These are phyloP conservation scores for Termitomyces sp. DNA, from an alignment of 768 basidiomycete genomes.

Conservation along the genomic window DNA sequence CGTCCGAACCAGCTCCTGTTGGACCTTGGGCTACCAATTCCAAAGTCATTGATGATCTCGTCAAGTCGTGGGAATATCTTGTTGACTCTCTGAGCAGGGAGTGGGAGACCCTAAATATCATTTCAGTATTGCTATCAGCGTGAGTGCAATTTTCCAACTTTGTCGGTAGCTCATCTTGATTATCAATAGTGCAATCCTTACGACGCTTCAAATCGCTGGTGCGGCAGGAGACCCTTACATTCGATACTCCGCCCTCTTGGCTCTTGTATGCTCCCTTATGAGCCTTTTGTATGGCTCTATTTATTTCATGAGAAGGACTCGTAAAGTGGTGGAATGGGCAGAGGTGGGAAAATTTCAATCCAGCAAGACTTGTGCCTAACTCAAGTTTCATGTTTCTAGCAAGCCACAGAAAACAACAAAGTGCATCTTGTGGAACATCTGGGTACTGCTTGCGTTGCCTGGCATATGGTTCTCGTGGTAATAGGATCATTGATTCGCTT, in stretches of 20 bases:
- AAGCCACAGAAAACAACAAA: constrained; percentile 45
- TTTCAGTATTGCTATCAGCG: constrained; percentile 20
- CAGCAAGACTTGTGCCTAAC: neutral
- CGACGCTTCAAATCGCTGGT: constrained; percentile 19
- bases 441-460: constrained; percentile 62
- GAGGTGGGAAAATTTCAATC: constrained; percentile 32
- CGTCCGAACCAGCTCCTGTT: neutral
- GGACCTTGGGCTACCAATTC: neutral
- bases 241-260: constrained; percentile 48
- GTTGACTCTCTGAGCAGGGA: constrained; percentile 21
- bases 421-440: constrained; percentile 50
- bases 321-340: constrained; percentile 56
- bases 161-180: neutral
- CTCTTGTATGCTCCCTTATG: constrained; percentile 54
- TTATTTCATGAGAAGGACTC: constrained; percentile 60
- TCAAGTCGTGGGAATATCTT: constrained; percentile 31
- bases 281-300: constrained; percentile 58
- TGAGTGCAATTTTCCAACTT: constrained; percentile 4
- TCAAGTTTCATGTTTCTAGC: constrained; percentile 30
- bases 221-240: constrained; percentile 49
- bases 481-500: neutral
- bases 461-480: constrained; percentile 71
- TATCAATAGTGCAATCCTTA: constrained; percentile 17
- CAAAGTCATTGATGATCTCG: constrained; percentile 35
- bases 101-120: constrained; percentile 22